phyloP scores from a whole-genome alignment of 306 rosid genomes.

The Cajanus cajan region DNA sequence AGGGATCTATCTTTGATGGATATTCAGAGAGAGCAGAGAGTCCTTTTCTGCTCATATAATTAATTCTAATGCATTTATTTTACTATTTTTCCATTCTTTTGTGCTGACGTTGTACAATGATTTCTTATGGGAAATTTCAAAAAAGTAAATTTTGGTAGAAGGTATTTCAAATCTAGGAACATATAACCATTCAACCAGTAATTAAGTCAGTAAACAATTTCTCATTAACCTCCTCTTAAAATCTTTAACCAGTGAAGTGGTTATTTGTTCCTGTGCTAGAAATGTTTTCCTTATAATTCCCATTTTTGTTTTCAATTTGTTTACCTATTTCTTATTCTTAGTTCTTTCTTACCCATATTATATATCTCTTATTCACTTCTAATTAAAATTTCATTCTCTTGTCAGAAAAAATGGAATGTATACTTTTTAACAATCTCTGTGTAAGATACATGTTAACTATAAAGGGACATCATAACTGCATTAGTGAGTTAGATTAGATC shows the following conservation, averaged over 20 bases:
- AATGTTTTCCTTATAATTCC: no score
- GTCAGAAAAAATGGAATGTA: not conserved
- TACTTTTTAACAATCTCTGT: not conserved
- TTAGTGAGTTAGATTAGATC: not conserved
- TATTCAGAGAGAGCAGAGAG: no score
- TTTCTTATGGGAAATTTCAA: not conserved
- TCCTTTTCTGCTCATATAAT: no score
- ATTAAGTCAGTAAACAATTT: not conserved
- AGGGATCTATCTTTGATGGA: no score
- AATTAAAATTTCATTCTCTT: not conserved
- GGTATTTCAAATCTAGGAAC: not conserved
- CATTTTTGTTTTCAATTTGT: not conserved
- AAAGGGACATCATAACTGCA: not conserved
- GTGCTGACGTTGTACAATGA: not conserved
- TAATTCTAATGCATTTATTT: no score
- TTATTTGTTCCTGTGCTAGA: no score
- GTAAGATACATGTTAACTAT: not conserved
- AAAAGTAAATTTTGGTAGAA: not conserved
- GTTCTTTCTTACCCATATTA: not conserved
- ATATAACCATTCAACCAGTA: not conserved
- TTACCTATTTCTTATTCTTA: not conserved
- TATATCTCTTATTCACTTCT: not conserved
- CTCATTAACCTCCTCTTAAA: not conserved
- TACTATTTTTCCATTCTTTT: no score
- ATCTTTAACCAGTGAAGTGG: not conserved